These are phyloP conservation scores for Pichia sp. DNA, from an alignment of 1,139 yeast species.

Conservation along the genomic window DNA sequence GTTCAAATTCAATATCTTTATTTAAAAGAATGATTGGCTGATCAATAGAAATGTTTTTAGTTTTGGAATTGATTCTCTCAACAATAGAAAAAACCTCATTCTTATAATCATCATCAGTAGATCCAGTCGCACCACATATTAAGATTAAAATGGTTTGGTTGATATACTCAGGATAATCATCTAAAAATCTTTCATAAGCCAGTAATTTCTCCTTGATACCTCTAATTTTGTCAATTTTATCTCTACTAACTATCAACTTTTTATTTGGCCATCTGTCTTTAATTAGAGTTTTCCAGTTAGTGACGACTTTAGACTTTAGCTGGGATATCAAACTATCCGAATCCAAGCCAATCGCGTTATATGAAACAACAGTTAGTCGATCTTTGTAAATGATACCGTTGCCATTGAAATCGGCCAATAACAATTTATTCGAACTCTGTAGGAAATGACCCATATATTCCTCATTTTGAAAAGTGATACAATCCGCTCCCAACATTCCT, in stretches of 20 bases:
- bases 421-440: constrained; percentile 79
- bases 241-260: constrained; percentile 74
- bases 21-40: constrained; percentile 85
- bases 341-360: constrained; percentile 85
- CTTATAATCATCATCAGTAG: constrained; percentile 50
- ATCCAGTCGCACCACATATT: constrained; percentile 57
- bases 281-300: constrained; percentile 62
- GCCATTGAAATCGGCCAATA: constrained; percentile 76
- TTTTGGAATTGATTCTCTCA: constrained; percentile 73
- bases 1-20: constrained; percentile 83
- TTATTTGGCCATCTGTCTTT: constrained; percentile 72
- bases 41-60: constrained; percentile 60
- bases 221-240: constrained; percentile 77
- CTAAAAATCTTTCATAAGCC: constrained; percentile 77
- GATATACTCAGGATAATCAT: constrained; percentile 60
- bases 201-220: constrained; percentile 83
- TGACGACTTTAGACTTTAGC: constrained; percentile 45
- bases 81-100: constrained; percentile 70
- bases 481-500: constrained; percentile 87
- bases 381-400: constrained; percentile 66
- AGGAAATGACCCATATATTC: constrained; percentile 91
- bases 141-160: constrained; percentile 71
- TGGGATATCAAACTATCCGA: constrained; percentile 45
- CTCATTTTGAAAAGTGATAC: constrained; percentile 81
- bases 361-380: constrained; percentile 55